phyloP scores from a whole-genome alignment of 2,329 filamentous ascomycete genomes.

The Diaporthe sp. region DNA sequence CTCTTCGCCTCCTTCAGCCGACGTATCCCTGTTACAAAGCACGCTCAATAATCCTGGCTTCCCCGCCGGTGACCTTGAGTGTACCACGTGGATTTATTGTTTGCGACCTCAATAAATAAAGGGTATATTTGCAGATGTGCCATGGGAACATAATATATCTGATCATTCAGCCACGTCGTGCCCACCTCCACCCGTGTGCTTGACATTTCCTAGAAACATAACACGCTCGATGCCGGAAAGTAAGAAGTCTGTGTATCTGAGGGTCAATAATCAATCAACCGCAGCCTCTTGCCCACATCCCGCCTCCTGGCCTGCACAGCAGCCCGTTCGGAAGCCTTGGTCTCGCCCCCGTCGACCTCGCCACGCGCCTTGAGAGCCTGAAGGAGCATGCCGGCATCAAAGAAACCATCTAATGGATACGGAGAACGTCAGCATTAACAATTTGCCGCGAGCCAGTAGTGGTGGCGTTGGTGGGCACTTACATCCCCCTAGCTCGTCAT shows the following conservation, averaged over 20 bases:
- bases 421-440: conserved; percentile 45
- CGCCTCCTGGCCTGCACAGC: conserved; percentile 71
- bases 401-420: conserved; percentile 85
- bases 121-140: neutral
- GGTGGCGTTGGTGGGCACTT: conserved; percentile 62
- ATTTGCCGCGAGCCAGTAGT: neutral
- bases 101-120: neutral
- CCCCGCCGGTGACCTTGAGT: neutral
- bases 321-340: conserved; percentile 71
- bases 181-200: neutral
- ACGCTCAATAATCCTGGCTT: neutral
- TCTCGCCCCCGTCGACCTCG: conserved; percentile 66
- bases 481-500: conserved; percentile 95
- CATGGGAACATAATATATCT: neutral
- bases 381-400: conserved; percentile 94
- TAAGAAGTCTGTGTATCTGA: neutral
- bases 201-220: neutral
- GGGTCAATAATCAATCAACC: conserved; percentile 76
- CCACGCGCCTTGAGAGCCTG: conserved; percentile 85
- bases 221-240: neutral
- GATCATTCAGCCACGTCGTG: neutral
- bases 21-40: neutral
- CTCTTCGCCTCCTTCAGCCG: neutral
- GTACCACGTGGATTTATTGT: neutral
- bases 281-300: conserved; percentile 82